A percentile compares a stretch with the other conserved stretches of the same genome.
phyloP scores from a whole-genome alignment of 352 stramenopile species.

The Phytophthora palmivora region DNA sequence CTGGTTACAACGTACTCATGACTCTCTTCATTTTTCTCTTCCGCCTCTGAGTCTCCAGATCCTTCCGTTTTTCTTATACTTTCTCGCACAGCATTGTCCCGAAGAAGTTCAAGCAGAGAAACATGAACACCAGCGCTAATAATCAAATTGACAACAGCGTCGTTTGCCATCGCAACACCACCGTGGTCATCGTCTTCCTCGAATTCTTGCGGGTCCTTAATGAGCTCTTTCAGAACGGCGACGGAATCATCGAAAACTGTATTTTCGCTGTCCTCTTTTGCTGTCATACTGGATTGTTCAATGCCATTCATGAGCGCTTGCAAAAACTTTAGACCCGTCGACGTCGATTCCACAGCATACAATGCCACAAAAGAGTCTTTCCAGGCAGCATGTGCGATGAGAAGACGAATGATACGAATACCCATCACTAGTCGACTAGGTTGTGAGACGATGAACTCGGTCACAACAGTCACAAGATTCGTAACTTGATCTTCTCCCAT shows the following conservation, averaged over 20 bases:
- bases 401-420: slow-evolving; percentile 79
- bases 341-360: slow-evolving; percentile 69
- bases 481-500: slow-evolving; percentile 67
- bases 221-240: slow-evolving; percentile 63
- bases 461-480: slow-evolving; percentile 73
- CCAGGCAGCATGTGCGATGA: slow-evolving; percentile 67
- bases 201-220: slow-evolving; percentile 39
- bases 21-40: slow-evolving; percentile 31
- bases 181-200: slow-evolving; percentile 37
- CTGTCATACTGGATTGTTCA: slow-evolving; percentile 46
- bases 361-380: slow-evolving; percentile 79
- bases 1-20: slow-evolving; percentile 40
- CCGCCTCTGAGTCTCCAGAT: slow-evolving; percentile 11
- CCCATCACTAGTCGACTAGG: slow-evolving; percentile 58
- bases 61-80: slow-evolving; percentile 31
- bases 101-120: slow-evolving; percentile 69
- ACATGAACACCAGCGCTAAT: slow-evolving; percentile 77
- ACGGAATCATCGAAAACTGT: slow-evolving; percentile 71
- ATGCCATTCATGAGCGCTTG: slow-evolving; percentile 66
- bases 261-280: slow-evolving; percentile 31
- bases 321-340: slow-evolving; percentile 70
- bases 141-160: slow-evolving; percentile 68
- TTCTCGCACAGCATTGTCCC: slow-evolving; percentile 35
- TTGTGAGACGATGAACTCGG: slow-evolving; percentile 70
- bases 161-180: slow-evolving; percentile 57